Conservation (phyloP, 1,139 yeast genomes). For the Diutina pseudorugosa region DNA sequence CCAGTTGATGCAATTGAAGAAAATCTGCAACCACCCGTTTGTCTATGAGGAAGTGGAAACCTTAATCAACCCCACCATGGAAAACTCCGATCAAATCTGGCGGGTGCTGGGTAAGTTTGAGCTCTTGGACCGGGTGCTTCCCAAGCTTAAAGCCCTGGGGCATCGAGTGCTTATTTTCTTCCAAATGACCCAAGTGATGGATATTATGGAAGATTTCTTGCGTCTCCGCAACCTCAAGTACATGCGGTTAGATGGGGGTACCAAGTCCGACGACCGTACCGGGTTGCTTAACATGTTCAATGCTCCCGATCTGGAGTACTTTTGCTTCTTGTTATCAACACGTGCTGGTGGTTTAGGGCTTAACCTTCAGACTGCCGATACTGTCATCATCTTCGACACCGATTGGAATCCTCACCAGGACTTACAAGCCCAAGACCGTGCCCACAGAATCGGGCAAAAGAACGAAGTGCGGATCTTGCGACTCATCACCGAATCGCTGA, state of each 20-base stretch:
- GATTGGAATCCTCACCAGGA: slow-evolving; percentile 94
- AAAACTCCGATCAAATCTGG: slow-evolving; percentile 66
- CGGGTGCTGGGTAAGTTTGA: slow-evolving; percentile 72
- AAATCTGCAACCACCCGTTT: slow-evolving; percentile 95
- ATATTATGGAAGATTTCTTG: slow-evolving; percentile 77
- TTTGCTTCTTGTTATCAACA: slow-evolving; percentile 68
- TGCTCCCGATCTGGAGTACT: slow-evolving; percentile 60
- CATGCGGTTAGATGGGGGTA: slow-evolving; percentile 70
- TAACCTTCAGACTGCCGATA: slow-evolving; percentile 79
- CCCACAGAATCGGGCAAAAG: slow-evolving; percentile 84
- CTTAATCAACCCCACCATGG: slow-evolving; percentile 62
- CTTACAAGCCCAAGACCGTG: slow-evolving; percentile 85
- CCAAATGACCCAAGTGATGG: slow-evolving; percentile 87
- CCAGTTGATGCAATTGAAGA: slow-evolving; percentile 90
- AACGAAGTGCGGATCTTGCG: slow-evolving; percentile 74
- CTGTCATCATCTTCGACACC: slow-evolving; percentile 77
- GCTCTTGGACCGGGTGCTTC: slow-evolving; percentile 58
- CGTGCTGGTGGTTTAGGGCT: slow-evolving; percentile 88
- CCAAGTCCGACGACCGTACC: slow-evolving; percentile 77
- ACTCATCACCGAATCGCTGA: slow-evolving; percentile 70
- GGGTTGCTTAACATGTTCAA: slow-evolving; percentile 56
- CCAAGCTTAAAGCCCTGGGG: slow-evolving; percentile 63
- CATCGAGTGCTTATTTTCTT: slow-evolving; percentile 73
- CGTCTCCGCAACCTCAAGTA: slow-evolving; percentile 53
- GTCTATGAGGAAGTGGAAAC: slow-evolving; percentile 93